These are phyloP conservation scores for Syzygium aromaticum DNA, from an alignment of 345 rosid genomes.

Conservation along the genomic window DNA sequence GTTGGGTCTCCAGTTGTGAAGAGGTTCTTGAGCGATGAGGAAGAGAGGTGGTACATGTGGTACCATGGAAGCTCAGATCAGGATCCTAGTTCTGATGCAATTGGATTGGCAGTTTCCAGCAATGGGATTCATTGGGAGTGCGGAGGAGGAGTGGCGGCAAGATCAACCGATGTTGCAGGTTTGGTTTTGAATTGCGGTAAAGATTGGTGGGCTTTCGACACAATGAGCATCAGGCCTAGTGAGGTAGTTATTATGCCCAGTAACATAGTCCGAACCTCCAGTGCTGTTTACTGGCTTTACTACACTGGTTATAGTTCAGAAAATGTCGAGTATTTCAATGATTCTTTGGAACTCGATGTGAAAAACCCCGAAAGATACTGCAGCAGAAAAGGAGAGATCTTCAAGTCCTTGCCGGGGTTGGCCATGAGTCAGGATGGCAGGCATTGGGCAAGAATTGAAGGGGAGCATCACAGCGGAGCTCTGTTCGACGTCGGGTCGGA, in stretches of 20 bases:
- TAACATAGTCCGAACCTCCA: constrained; percentile 7
- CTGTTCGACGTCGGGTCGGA: constrained; percentile 32
- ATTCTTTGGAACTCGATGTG: background rate
- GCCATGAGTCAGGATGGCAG: constrained; percentile 45
- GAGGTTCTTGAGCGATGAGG: constrained; percentile 69
- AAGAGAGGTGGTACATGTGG: constrained; percentile 94
- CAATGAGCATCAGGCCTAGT: constrained; percentile 30
- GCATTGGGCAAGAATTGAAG: constrained; percentile 48
- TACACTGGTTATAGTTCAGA: constrained; percentile 28
- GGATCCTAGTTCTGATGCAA: constrained; percentile 28
- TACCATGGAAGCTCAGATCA: constrained; percentile 49
- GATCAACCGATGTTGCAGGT: constrained; percentile 23
- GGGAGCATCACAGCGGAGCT: constrained; percentile 42
- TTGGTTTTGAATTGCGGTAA: constrained; percentile 22
- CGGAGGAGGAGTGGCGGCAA: constrained; percentile 6
- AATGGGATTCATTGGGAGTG: constrained; percentile 88
- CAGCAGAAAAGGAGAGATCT: background rate
- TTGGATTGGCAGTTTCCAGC: constrained; percentile 68
- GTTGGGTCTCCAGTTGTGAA: constrained; percentile 84
- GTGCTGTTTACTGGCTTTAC: constrained; percentile 41
- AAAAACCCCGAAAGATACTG: constrained; percentile 16
- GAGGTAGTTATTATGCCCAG: constrained; percentile 42
- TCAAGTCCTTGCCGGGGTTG: constrained; percentile 31
- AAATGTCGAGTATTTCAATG: constrained; percentile 6
- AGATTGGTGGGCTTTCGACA: constrained; percentile 53